Conservation (phyloP, 148 eudicot species). For the Vaccinium corymbosum region DNA sequence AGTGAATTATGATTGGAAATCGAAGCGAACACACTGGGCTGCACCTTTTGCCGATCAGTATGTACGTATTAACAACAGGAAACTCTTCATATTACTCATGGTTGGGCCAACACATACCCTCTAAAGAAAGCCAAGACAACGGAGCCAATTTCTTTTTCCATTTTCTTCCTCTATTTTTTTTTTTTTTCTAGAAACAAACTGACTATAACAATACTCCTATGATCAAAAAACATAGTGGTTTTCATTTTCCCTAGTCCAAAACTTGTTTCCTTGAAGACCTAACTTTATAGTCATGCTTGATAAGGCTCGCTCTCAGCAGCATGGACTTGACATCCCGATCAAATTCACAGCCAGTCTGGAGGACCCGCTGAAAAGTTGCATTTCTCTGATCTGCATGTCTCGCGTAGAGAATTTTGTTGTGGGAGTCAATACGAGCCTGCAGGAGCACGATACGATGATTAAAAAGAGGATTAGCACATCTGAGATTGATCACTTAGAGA, state of each 20-base stretch:
- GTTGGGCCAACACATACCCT: background rate
- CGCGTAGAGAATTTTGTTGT: constrained; percentile 89
- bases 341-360: constrained; percentile 77
- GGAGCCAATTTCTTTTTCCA: background rate
- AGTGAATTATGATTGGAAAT: background rate
- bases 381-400: constrained; percentile 93
- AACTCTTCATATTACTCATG: background rate
- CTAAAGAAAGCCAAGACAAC: background rate
- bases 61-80: background rate
- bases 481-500: background rate
- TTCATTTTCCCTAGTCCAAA: background rate
- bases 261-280: constrained; percentile 48
- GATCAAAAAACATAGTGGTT: background rate
- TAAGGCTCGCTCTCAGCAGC: constrained; percentile 74
- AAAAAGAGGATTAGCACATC: background rate
- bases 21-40: background rate
- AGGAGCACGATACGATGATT: constrained; percentile 2
- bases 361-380: constrained; percentile 79
- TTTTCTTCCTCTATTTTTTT: background rate
- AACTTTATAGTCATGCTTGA: constrained; percentile 56
- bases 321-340: constrained; percentile 76
- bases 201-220: background rate
- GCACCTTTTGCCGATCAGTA: background rate
- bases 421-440: constrained; percentile 96
- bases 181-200: background rate